A percentile compares a stretch with the other conserved stretches of the same genome.
Conservation (phyloP, 768 basidiomycete genomes). For the Termitomyces sp. region DNA sequence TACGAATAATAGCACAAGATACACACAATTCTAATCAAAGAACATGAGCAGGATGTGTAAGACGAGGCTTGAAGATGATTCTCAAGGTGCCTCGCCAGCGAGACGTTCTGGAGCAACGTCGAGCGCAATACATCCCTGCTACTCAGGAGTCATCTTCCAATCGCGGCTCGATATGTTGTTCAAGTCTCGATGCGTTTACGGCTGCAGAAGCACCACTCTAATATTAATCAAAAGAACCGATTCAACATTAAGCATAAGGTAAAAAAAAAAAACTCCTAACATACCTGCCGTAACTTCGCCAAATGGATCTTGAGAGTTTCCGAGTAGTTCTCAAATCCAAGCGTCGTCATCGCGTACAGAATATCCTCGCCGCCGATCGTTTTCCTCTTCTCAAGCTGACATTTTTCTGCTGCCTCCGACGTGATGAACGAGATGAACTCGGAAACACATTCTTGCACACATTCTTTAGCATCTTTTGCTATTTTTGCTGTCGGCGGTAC, state of each 20-base stretch:
- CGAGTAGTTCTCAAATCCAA: constrained; percentile 94
- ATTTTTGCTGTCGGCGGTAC: constrained; percentile 92
- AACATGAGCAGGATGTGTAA: constrained; percentile 1
- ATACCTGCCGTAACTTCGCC: constrained; percentile 80
- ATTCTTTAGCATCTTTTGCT: constrained; percentile 97
- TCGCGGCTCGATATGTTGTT: constrained; percentile 25
- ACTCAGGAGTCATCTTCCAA: constrained; percentile 20
- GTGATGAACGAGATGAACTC: constrained; percentile 99
- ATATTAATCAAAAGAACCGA: not conserved
- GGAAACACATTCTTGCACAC: constrained; percentile 96
- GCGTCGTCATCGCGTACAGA: constrained; percentile 84
- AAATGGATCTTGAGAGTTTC: constrained; percentile 91
- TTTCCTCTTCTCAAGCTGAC: constrained; percentile 92
- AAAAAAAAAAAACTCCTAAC: constrained; percentile 1
- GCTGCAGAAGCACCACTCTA: constrained; percentile 19
- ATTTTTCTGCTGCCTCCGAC: constrained; percentile 93
- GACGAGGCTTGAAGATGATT: constrained; percentile 3
- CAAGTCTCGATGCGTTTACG: constrained; percentile 15
- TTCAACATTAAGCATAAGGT: constrained; percentile 1
- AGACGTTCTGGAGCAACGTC: not conserved
- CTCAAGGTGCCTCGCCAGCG: constrained; percentile 1
- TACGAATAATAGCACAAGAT: constrained; percentile 7
- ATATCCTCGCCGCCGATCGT: constrained; percentile 98
- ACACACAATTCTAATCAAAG: constrained; percentile 11
- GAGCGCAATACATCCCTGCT: not conserved